Conservation (phyloP, 352 stramenopile genomes). For the Phytopythium cucurbitacearum region DNA sequence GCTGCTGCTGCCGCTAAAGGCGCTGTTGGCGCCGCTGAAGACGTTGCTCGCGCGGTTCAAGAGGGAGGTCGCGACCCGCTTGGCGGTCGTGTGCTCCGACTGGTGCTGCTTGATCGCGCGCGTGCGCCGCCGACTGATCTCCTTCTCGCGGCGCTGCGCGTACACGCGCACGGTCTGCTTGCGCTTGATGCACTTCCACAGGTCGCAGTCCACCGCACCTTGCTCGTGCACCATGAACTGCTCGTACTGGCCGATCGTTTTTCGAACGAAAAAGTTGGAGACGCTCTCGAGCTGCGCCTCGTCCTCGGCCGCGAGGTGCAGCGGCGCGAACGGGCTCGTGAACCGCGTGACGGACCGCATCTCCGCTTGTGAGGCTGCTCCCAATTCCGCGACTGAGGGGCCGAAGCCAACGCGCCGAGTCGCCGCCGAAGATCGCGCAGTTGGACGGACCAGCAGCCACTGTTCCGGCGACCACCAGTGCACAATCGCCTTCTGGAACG, state of each 20-base stretch:
- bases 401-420: too few relatives aligned
- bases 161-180: slow-evolving; percentile 45
- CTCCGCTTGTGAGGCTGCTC: too few relatives aligned
- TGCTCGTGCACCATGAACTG: slow-evolving; percentile 37
- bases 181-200: slow-evolving; percentile 51
- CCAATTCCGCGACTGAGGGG: too few relatives aligned
- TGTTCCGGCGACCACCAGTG: too few relatives aligned
- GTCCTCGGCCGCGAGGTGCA: slow-evolving; percentile 34
- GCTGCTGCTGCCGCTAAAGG: slow-evolving; percentile 14
- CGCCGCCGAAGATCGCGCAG: too few relatives aligned
- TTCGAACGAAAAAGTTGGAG: slow-evolving; percentile 38
- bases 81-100: slow-evolving; percentile 13
- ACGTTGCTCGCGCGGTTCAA: slow-evolving; percentile 14
- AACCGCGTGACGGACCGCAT: slow-evolving; percentile 17
- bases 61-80: slow-evolving; percentile 15
- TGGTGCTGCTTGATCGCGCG: slow-evolving; percentile 10
- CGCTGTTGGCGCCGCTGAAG: slow-evolving; percentile 23
- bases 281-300: slow-evolving; percentile 33
- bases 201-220: slow-evolving; percentile 29
- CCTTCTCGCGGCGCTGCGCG: slow-evolving; percentile 29
- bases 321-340: slow-evolving; percentile 40
- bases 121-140: slow-evolving; percentile 25
- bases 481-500: too few relatives aligned
- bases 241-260: slow-evolving; percentile 48
- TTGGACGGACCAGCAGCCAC: too few relatives aligned